phyloP scores from a whole-genome alignment of 2,329 filamentous ascomycete species.

The Zymoseptoria brevis region DNA sequence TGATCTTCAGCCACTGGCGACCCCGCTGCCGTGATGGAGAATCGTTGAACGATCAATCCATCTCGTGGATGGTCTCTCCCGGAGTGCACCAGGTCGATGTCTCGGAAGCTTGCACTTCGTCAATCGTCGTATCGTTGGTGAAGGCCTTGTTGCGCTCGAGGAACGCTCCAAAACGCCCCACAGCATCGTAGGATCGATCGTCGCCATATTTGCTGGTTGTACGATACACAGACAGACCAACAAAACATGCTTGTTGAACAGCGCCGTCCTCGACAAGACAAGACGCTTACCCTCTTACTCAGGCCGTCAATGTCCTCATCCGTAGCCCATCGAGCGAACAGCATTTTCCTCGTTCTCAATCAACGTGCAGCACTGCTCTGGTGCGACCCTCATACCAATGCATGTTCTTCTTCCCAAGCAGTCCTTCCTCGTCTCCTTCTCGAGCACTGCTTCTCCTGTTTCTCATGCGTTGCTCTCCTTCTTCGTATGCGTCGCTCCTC shows the following conservation, averaged over 20 bases:
- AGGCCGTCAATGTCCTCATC: background rate
- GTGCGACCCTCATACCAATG: background rate
- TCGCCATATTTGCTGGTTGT: background rate
- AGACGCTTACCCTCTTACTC: background rate
- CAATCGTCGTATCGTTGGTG: background rate
- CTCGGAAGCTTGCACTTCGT: background rate
- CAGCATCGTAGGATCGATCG: background rate
- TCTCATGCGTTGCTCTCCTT: too few relatives aligned
- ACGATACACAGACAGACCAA: background rate
- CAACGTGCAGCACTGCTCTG: background rate
- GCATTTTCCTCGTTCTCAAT: background rate
- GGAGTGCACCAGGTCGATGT: background rate
- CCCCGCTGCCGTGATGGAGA: too few relatives aligned
- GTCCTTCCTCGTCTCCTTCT: too few relatives aligned
- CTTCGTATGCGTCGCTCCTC: too few relatives aligned
- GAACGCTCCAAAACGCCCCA: background rate
- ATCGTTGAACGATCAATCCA: background rate
- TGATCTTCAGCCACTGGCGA: too few relatives aligned
- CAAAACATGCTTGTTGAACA: background rate
- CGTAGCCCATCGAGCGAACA: background rate
- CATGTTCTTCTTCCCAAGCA: background rate
- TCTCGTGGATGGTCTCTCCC: background rate
- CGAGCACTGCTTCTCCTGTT: too few relatives aligned
- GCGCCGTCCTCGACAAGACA: background rate
- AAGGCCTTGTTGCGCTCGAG: background rate